These are phyloP conservation scores for Diaporthe sp. DNA, from an alignment of 2,329 filamentous ascomycete species.

Conservation along the genomic window DNA sequence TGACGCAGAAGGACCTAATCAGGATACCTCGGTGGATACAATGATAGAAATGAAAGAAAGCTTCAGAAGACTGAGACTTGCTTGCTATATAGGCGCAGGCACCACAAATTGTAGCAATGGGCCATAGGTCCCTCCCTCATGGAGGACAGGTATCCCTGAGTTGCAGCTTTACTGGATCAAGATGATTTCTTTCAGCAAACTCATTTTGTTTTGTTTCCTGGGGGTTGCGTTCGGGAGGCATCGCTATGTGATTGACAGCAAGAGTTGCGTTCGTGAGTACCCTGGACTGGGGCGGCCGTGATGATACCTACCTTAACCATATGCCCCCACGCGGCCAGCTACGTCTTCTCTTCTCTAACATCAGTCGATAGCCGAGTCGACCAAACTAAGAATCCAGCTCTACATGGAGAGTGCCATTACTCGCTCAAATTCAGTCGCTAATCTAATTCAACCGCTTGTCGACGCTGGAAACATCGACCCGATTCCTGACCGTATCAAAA, in stretches of 20 bases:
- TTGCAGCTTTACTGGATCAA: conserved; percentile 8
- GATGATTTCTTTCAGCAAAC: conserved; percentile 10
- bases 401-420: conserved; percentile 10
- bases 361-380: conserved; percentile 1
- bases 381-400: neutral
- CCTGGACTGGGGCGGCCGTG: conserved; percentile 4
- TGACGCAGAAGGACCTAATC: neutral
- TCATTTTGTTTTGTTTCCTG: conserved; percentile 6
- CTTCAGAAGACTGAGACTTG: neutral
- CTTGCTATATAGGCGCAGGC: conserved; percentile 11
- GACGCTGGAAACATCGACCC: neutral
- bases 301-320: conserved; percentile 1
- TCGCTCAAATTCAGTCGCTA: neutral
- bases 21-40: neutral
- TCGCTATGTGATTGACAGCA: conserved; percentile 17
- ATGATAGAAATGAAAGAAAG: neutral
- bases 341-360: conserved; percentile 14
- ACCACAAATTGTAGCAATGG: conserved; percentile 19
- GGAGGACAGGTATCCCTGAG: conserved; percentile 7
- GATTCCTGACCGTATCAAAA: conserved; percentile 1
- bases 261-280: conserved; percentile 12
- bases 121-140: neutral
- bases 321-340: neutral
- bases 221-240: conserved; percentile 1
- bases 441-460: conserved; percentile 10